Evolutionary conservation across 176 grass and related monocot genomes (phyloP), one percentile per base, ranked within the genome.

Genomic region (Eragrostis curvula): DNA sequence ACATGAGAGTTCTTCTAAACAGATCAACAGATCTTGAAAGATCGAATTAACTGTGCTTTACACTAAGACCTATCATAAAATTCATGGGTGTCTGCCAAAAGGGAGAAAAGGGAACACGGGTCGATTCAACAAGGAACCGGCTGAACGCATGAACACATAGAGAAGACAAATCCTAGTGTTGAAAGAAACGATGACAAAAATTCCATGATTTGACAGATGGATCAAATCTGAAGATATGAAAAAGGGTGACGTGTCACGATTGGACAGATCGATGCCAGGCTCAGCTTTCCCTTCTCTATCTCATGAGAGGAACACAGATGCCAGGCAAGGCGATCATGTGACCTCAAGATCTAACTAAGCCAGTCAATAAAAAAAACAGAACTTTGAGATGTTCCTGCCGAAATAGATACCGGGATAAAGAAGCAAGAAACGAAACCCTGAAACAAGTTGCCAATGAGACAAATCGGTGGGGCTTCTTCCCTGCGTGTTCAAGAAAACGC

Each of bases 321-420:
- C 40, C 36, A 55, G 17, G n/a, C 14, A 55, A 49, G 68, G 18
- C 25, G 23, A 71, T 73, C 66, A 30, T 41, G 58, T 23, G 56
- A 66, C 59, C 47, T 29, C 55, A 68, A 66, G 68, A 88, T 88
- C 68, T 36, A 79, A 36, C 51, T 47, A 82, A 80, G 41, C 28
- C 51, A 85, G 58, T 46, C 24, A 4, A 61, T 61, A 39, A 7
- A 50, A 45, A 43, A 36, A 75, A 57, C 48, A 47, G 5, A 70
- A 70, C 15, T 80, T 44, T 52, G 59, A 64, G 41, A 45, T 17
- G 9, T 71, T 25, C 55, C 5, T 51, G 29, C 27, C 48, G 9
- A 80, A 79, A 72, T 65, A 52, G 60, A 27, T 52, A n/a, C n/a
- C n/a, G n/a, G n/a, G n/a, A n/a, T 13, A 71, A 46, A 13, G 27